Evolutionary conservation across 129 eudicot genomes (phyloP).

Genomic region (Artemisia annua): DNA sequence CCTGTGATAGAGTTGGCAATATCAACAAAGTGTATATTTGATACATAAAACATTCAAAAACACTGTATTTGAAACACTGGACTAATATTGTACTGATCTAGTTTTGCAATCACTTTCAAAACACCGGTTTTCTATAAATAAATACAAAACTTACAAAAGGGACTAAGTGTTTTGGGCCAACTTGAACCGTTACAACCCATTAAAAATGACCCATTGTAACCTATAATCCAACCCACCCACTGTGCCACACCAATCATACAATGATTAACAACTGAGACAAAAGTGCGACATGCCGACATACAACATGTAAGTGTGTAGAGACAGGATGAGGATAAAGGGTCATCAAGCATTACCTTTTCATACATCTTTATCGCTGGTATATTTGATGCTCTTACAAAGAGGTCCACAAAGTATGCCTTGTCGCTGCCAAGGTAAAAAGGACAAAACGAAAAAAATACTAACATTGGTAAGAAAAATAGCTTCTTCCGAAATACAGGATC

Average conservation of each 20-base stretch:
- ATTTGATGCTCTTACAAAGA: slow-evolving; percentile 98
- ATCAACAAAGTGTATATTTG: not conserved
- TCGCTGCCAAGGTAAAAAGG: slow-evolving; percentile 58
- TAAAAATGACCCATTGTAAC: not conserved
- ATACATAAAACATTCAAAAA: not conserved
- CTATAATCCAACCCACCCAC: not conserved
- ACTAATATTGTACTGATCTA: not conserved
- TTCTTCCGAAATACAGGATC: not conserved
- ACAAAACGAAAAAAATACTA: no score
- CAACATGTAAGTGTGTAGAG: slow-evolving; percentile 2
- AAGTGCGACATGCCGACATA: no score
- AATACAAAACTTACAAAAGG: not conserved
- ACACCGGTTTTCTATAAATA: not conserved
- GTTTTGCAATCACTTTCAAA: not conserved
- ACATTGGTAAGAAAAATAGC: slow-evolving; percentile 5
- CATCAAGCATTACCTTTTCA: slow-evolving; percentile 71
- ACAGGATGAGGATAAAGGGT: not conserved
- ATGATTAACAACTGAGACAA: not conserved
- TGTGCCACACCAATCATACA: not conserved
- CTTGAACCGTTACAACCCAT: not conserved
- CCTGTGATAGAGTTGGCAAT: not conserved
- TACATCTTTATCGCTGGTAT: slow-evolving; percentile 98
- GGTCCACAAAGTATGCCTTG: slow-evolving; percentile 94
- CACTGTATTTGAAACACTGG: not conserved
- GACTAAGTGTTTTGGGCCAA: not conserved